phyloP scores from a whole-genome alignment of 192 early-diverging fungal genomes.

The Coemansia sp. region DNA sequence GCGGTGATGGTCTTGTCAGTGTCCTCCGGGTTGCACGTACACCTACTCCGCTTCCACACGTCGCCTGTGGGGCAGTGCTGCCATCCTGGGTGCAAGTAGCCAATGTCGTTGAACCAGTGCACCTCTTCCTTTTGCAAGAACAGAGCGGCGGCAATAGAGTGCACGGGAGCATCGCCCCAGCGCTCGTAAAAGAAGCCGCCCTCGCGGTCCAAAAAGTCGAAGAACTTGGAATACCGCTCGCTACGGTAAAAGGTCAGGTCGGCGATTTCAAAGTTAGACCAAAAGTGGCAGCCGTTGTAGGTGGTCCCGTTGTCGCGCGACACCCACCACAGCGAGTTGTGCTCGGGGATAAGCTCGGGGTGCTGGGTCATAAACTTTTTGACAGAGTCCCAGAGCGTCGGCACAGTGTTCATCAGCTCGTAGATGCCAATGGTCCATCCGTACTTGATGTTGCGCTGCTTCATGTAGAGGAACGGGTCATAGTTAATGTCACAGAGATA shows the following conservation, averaged over 20 bases:
- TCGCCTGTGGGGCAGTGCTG: constrained; percentile 51
- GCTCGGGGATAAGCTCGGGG: constrained; percentile 18
- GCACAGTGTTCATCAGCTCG: constrained; percentile 36
- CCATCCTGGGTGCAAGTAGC: constrained; percentile 59
- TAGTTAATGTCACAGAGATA: constrained; percentile 48
- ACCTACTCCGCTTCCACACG: constrained; percentile 35
- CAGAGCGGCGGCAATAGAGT: constrained; percentile 63
- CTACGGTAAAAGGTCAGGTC: constrained; percentile 66
- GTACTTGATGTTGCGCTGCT: constrained; percentile 30
- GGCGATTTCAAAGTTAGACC: constrained; percentile 90
- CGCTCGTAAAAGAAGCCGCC: constrained; percentile 90
- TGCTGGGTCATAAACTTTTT: constrained; percentile 52
- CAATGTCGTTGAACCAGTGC: constrained; percentile 72
- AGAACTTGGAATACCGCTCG: constrained; percentile 59
- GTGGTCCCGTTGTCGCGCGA: constrained; percentile 25
- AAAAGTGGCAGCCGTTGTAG: constrained; percentile 72
- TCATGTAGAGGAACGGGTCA: constrained; percentile 49
- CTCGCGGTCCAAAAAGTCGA: constrained; percentile 67
- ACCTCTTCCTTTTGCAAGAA: constrained; percentile 56
- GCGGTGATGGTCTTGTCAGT: constrained; percentile 38
- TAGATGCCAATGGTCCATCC: constrained; percentile 30
- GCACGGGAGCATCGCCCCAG: constrained; percentile 64
- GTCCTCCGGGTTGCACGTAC: constrained; percentile 45
- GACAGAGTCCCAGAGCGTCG: constrained; percentile 41
- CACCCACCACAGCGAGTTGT: constrained; percentile 32